phyloP scores from a whole-genome alignment of 2,329 filamentous ascomycete genomes.

The Beauveria caledonica region DNA sequence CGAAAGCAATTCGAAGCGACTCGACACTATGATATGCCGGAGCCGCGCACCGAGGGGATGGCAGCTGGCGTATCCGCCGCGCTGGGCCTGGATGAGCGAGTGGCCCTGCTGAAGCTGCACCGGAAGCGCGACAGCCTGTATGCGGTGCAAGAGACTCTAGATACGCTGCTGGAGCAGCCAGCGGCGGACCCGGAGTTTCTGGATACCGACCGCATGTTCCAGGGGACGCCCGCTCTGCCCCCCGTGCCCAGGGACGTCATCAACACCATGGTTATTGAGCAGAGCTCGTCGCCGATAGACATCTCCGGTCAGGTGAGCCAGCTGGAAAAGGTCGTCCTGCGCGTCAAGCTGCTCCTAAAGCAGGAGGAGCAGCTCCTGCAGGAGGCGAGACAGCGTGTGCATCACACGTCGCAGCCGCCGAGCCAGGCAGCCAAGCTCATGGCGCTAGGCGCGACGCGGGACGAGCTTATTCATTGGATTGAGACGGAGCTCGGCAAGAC shows the following conservation, averaged over 20 bases:
- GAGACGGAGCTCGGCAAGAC: constrained; percentile 52
- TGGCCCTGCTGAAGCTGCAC: constrained; percentile 42
- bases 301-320: constrained; percentile 40
- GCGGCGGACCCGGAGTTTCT: constrained; percentile 42
- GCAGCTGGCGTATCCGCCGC: constrained; percentile 15
- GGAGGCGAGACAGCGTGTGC: constrained; percentile 31
- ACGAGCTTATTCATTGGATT: constrained; percentile 57
- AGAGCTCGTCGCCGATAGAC: constrained; percentile 29
- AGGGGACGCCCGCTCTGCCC: constrained; percentile 35
- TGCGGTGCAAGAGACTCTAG: constrained; percentile 43
- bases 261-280: constrained; percentile 38
- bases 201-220: constrained; percentile 40
- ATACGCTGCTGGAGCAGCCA: constrained; percentile 42
- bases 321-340: constrained; percentile 50
- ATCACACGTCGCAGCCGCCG: constrained; percentile 23
- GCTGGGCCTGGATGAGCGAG: constrained; percentile 38
- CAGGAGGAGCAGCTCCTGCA: constrained; percentile 48
- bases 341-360: constrained; percentile 47
- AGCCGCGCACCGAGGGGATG: constrained; percentile 7
- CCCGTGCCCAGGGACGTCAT: constrained; percentile 44
- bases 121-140: constrained; percentile 43
- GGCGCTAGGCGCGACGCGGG: constrained; percentile 48
- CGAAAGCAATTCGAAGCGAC: constrained; percentile 35
- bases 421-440: constrained; percentile 36
- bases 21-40: constrained; percentile 15